Evolutionary conservation across 495 filamentous ascomycete species (phyloP).

Genomic region (Penicillium silybi): DNA sequence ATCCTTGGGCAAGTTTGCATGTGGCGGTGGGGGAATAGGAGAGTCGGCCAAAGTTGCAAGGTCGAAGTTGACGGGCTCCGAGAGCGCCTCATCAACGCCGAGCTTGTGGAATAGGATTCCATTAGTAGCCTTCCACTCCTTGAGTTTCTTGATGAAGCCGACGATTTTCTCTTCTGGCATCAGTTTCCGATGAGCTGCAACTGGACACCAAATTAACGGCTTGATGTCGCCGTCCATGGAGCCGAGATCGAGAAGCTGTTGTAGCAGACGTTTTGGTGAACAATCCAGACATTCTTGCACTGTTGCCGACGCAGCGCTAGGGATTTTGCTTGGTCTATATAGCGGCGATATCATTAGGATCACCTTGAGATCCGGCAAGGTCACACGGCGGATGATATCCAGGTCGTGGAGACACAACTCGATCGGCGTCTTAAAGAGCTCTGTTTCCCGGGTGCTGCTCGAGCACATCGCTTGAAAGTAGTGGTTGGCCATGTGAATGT

Average conservation of each 20-base stretch:
- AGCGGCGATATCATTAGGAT: neutral
- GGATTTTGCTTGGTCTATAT: neutral
- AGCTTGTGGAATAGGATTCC: neutral
- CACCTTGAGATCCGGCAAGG: neutral
- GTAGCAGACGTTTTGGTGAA: neutral
- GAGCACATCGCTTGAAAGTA: slow-evolving; percentile 2
- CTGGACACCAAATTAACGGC: slow-evolving; percentile 3
- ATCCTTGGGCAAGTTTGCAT: neutral
- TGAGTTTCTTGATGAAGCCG: neutral
- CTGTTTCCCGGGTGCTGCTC: neutral
- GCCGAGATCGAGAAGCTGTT: slow-evolving; percentile 5
- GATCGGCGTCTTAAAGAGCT: neutral
- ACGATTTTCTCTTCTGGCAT: neutral
- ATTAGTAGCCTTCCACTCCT: slow-evolving; percentile 1
- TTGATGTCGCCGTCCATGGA: slow-evolving; percentile 6
- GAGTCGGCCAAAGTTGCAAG: neutral
- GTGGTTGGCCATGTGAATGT: slow-evolving; percentile 3
- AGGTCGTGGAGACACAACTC: slow-evolving; percentile 6
- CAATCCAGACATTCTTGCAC: neutral
- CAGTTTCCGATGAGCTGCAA: neutral
- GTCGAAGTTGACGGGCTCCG: neutral
- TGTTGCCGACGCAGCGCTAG: neutral
- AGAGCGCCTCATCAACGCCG: neutral
- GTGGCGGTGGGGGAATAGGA: neutral
- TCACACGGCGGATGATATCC: slow-evolving; percentile 4